Percentiles rank a stretch among this genome's conserved stretches.
Conservation (phyloP, 495 filamentous ascomycete genomes). For the Penicillium parvum region DNA sequence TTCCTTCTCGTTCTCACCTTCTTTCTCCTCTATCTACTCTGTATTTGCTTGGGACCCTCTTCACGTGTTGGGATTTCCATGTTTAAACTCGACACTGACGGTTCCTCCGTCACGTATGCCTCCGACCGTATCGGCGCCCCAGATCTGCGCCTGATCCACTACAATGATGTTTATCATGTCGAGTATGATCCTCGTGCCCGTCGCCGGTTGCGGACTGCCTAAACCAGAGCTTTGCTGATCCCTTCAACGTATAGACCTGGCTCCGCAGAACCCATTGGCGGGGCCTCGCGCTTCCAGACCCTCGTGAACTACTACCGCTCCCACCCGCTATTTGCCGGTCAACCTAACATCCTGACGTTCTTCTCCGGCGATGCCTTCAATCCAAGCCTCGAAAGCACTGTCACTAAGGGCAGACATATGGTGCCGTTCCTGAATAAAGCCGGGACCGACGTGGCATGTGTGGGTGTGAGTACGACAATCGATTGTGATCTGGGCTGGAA, state of each 20-base stretch:
- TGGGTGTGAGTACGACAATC: conserved; percentile 57
- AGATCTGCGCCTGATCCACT: conserved; percentile 78
- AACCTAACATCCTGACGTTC: conserved; percentile 66
- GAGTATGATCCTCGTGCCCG: conserved; percentile 44
- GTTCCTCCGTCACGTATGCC: conserved; percentile 47
- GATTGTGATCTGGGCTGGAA: neutral
- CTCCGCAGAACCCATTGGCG: conserved; percentile 76
- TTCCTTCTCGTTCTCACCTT: neutral
- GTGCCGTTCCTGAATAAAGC: conserved; percentile 78
- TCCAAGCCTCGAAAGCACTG: conserved; percentile 76
- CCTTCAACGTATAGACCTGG: conserved; percentile 44
- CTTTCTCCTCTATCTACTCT: neutral
- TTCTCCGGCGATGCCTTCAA: conserved; percentile 95
- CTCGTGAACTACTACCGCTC: conserved; percentile 68
- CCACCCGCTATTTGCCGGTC: conserved; percentile 50
- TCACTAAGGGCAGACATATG: conserved; percentile 90
- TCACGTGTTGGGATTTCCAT: conserved; percentile 14
- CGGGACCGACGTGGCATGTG: conserved; percentile 68
- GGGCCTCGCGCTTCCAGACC: conserved; percentile 73
- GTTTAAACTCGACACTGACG: conserved; percentile 30
- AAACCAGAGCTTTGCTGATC: neutral
- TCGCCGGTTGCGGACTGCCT: neutral
- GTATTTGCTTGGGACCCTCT: neutral
- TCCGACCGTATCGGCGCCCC: conserved; percentile 52
- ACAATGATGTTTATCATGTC: conserved; percentile 90